These are phyloP conservation scores for Phytophthora sp. DNA, from an alignment of 352 stramenopile species.

Conservation along the genomic window DNA sequence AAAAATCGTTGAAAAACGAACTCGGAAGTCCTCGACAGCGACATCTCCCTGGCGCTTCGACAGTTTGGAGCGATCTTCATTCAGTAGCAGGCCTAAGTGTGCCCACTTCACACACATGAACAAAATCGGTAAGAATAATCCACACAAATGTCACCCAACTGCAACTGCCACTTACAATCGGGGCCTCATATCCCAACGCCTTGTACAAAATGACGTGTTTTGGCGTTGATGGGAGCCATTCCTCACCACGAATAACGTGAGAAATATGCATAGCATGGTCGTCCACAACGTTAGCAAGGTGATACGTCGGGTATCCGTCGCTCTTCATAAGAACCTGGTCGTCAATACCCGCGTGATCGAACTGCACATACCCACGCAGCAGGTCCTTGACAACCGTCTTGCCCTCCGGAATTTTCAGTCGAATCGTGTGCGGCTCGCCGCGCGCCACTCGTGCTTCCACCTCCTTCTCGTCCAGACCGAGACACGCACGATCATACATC, in stretches of 20 bases:
- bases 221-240: slow-evolving; percentile 92
- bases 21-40: slow-evolving; percentile 96
- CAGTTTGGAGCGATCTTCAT: slow-evolving; percentile 98
- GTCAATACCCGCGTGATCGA: slow-evolving; percentile 89
- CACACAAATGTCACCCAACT: neutral
- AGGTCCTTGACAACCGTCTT: slow-evolving; percentile 96
- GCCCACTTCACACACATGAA: slow-evolving; percentile 63
- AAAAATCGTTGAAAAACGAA: slow-evolving; percentile 36
- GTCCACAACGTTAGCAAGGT: slow-evolving; percentile 95
- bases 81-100: slow-evolving; percentile 94
- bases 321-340: slow-evolving; percentile 95
- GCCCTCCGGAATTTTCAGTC: slow-evolving; percentile 94
- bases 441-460: slow-evolving; percentile 88
- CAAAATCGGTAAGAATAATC: slow-evolving; percentile 2
- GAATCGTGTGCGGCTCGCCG: slow-evolving; percentile 92
- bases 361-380: slow-evolving; percentile 94
- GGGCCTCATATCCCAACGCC: slow-evolving; percentile 77
- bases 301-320: slow-evolving; percentile 93
- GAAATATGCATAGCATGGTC: slow-evolving; percentile 98
- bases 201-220: slow-evolving; percentile 94
- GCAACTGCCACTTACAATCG: slow-evolving; percentile 43
- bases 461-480: slow-evolving; percentile 90
- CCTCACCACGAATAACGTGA: slow-evolving; percentile 97
- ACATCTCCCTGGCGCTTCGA: slow-evolving; percentile 98
- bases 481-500: slow-evolving; percentile 98